phyloP scores from a whole-genome alignment of 768 basidiomycete species.

The Lentinula detonsa region DNA sequence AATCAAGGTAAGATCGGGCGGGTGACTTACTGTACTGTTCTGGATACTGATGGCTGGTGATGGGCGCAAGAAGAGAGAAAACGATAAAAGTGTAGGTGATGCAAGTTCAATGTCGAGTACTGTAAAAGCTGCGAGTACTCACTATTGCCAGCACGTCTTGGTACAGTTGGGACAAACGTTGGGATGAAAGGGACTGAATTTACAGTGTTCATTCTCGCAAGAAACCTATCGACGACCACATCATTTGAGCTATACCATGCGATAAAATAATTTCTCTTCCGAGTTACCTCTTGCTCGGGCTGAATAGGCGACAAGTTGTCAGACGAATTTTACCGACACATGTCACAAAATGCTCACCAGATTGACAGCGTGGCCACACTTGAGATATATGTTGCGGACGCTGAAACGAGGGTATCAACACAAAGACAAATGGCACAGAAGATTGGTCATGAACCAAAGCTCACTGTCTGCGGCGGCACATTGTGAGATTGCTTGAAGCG shows the following conservation, averaged over 20 bases:
- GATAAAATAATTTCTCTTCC: not conserved
- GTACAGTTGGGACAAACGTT: conserved; percentile 2
- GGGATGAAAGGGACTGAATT: conserved; percentile 6
- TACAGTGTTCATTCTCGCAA: conserved; percentile 3
- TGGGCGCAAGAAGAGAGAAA: not conserved
- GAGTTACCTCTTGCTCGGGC: conserved; percentile 6
- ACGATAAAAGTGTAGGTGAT: not conserved
- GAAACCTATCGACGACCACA: not conserved
- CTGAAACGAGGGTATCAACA: not conserved
- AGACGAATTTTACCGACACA: not conserved
- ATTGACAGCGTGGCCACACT: conserved; percentile 4
- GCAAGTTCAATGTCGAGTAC: not conserved
- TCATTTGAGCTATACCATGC: not conserved
- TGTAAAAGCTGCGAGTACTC: not conserved
- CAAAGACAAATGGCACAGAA: not conserved
- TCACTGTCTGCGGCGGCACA: conserved; percentile 4
- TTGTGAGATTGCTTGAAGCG: not conserved
- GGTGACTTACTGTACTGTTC: conserved; percentile 5
- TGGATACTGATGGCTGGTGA: conserved; percentile 3
- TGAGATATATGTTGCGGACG: conserved; percentile 6
- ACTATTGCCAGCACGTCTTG: conserved; percentile 6
- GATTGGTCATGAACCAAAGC: not conserved
- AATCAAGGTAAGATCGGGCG: not conserved
- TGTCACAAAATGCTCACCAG: not conserved
- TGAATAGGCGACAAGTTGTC: not conserved